Percentiles rank a stretch among this genome's conserved stretches.
phyloP scores from a whole-genome alignment of 495 filamentous ascomycete genomes.

The Annulohypoxylon moriforme region DNA sequence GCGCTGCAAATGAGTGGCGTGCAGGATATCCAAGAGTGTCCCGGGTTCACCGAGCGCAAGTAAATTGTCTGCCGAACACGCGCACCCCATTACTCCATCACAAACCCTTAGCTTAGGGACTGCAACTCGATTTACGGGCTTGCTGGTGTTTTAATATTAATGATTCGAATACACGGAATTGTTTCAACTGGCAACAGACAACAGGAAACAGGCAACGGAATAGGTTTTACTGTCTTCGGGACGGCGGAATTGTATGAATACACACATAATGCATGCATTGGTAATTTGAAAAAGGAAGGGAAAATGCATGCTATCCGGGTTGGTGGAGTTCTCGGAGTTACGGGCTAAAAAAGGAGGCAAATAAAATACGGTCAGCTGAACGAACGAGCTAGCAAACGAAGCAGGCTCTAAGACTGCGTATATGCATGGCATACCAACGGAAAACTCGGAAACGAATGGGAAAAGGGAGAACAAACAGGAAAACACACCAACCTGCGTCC shows the following conservation, averaged over 20 bases:
- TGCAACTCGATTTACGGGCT: background rate
- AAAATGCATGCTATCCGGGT: background rate
- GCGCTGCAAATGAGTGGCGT: constrained; percentile 50
- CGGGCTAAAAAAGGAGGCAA: constrained; percentile 3
- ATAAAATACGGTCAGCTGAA: constrained; percentile 2
- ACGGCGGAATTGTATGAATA: background rate
- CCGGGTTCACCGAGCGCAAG: constrained; percentile 52
- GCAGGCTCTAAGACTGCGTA: background rate
- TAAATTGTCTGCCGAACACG: background rate
- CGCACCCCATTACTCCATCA: background rate
- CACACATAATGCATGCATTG: background rate
- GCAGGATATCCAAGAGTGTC: constrained; percentile 25
- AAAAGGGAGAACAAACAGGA: background rate
- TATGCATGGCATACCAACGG: background rate
- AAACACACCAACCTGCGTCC: constrained; percentile 4
- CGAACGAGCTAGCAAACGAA: constrained; percentile 5
- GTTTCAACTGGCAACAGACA: background rate
- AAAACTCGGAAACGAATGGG: background rate
- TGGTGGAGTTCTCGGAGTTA: constrained; percentile 11
- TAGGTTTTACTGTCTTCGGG: background rate
- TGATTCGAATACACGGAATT: background rate
- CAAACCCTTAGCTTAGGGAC: background rate
- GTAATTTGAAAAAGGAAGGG: background rate
- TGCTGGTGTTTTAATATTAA: background rate
- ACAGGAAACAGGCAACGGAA: background rate